Evolutionary conservation across 2,329 filamentous ascomycete genomes (phyloP).

Genomic region (Didymosphaeria variabile): DNA sequence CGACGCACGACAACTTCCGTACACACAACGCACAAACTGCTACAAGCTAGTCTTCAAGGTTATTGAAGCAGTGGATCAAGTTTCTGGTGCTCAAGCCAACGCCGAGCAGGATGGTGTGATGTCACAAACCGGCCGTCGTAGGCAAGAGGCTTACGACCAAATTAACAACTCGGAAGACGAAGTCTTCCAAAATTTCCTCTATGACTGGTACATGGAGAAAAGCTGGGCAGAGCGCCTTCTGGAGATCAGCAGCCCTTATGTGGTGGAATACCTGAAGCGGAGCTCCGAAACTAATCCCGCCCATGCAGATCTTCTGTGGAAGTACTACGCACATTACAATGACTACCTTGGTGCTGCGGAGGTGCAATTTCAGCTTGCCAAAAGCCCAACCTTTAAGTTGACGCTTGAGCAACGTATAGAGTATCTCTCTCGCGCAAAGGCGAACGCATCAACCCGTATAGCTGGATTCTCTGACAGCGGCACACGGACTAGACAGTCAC

Average conservation of each 20-base stretch:
- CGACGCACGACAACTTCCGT: conserved; percentile 75
- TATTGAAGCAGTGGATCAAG: conserved; percentile 77
- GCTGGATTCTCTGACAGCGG: conserved; percentile 70
- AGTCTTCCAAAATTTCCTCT: conserved; percentile 95
- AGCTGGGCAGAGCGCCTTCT: conserved; percentile 87
- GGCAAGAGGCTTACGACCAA: conserved; percentile 87
- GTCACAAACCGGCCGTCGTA: conserved; percentile 78
- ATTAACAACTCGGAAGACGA: conserved; percentile 90
- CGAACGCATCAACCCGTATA: conserved; percentile 87
- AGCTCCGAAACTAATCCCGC: conserved; percentile 75
- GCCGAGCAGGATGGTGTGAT: conserved; percentile 76
- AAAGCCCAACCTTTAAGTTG: conserved; percentile 77
- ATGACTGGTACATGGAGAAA: conserved; percentile 93
- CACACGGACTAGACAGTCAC: conserved; percentile 69
- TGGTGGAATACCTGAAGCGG: conserved; percentile 84
- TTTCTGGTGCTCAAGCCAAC: conserved; percentile 73
- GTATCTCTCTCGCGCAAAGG: conserved; percentile 88
- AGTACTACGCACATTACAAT: conserved; percentile 86
- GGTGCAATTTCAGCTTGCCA: conserved; percentile 84
- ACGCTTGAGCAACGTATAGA: conserved; percentile 86
- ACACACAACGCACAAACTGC: conserved; percentile 76
- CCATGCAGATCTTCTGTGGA: conserved; percentile 91
- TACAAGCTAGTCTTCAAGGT: conserved; percentile 90
- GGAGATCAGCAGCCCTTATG: conserved; percentile 82
- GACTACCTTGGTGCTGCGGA: conserved; percentile 87